phyloP scores from a whole-genome alignment of 2,329 filamentous ascomycete genomes.

The Paraconiothyrium brasiliense region DNA sequence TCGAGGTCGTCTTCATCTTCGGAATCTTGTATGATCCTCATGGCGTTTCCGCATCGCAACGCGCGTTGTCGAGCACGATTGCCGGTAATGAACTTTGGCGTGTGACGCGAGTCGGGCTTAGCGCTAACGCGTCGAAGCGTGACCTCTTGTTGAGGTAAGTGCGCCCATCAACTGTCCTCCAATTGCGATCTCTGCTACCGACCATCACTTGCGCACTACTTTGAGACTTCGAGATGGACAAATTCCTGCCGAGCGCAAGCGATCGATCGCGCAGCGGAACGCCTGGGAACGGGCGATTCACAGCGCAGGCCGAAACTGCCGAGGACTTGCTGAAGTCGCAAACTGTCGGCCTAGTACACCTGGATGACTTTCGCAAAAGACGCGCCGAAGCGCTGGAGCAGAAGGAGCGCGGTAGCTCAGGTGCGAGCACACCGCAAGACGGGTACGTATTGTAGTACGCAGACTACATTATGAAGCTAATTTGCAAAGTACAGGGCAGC shows the following conservation, averaged over 20 bases:
- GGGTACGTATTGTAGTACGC: constrained; percentile 60
- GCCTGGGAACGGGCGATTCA: constrained; percentile 69
- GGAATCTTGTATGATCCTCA: constrained; percentile 48
- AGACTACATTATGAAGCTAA: constrained; percentile 54
- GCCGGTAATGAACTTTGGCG: not conserved
- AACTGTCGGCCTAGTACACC: constrained; percentile 88
- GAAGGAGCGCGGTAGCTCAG: constrained; percentile 79
- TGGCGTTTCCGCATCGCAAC: constrained; percentile 12
- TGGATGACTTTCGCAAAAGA: constrained; percentile 95
- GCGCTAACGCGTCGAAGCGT: constrained; percentile 34
- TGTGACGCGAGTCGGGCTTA: constrained; percentile 11
- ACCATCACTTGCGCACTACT: not conserved
- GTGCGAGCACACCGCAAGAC: constrained; percentile 64
- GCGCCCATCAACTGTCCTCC: constrained; percentile 1
- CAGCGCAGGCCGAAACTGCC: constrained; percentile 77
- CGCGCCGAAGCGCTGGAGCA: constrained; percentile 93
- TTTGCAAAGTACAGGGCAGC: constrained; percentile 65
- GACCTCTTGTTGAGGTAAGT: constrained; percentile 16
- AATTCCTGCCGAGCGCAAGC: constrained; percentile 32
- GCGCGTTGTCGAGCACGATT: not conserved
- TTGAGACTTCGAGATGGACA: constrained; percentile 36
- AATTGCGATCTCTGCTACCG: not conserved
- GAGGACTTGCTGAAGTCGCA: constrained; percentile 84
- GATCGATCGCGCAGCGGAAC: constrained; percentile 31
- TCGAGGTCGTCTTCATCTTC: constrained; percentile 48